Evolutionary conservation across 192 early-diverging fungal genomes (phyloP).

Genomic region (Backusella westeae): DNA sequence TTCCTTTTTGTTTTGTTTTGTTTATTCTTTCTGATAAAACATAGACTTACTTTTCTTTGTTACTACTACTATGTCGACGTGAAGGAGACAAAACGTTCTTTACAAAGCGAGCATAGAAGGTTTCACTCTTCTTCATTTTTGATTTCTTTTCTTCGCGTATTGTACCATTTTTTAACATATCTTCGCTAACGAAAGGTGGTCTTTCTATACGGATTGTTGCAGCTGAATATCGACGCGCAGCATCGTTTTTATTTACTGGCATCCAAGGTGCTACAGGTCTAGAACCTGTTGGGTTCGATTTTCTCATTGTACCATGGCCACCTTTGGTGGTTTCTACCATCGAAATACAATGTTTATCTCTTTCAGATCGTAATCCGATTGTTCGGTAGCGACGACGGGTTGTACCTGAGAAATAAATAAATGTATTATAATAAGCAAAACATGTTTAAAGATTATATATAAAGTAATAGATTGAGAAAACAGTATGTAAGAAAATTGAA

Average conservation of each 20-base stretch:
- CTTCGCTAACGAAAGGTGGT: not conserved
- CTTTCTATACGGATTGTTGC: slow-evolving; percentile 15
- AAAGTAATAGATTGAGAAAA: not conserved
- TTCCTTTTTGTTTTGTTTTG: not conserved
- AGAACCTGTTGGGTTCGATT: not conserved
- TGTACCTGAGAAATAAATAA: not conserved
- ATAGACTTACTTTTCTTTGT: slow-evolving; percentile 9
- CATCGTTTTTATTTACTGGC: not conserved
- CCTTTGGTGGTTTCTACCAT: slow-evolving; percentile 20
- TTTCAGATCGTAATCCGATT: slow-evolving; percentile 19
- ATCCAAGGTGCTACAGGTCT: slow-evolving; percentile 22
- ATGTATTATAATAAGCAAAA: not conserved
- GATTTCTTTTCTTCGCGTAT: not conserved
- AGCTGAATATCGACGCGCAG: slow-evolving; percentile 6
- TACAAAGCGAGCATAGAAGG: slow-evolving; percentile 24
- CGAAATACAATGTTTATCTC: slow-evolving; percentile 20
- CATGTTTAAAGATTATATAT: not conserved
- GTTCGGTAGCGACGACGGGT: slow-evolving; percentile 22
- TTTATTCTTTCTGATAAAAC: not conserved
- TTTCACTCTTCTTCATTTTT: slow-evolving; percentile 26
- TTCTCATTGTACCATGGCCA: not conserved
- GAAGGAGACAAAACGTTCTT: slow-evolving; percentile 22
- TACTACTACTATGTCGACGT: not conserved
- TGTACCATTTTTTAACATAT: not conserved
- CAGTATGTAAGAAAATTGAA: not conserved